Evolutionary conservation across 2,329 filamentous ascomycete genomes (phyloP).

Genomic region (Fusarium sterilihyphosum): DNA sequence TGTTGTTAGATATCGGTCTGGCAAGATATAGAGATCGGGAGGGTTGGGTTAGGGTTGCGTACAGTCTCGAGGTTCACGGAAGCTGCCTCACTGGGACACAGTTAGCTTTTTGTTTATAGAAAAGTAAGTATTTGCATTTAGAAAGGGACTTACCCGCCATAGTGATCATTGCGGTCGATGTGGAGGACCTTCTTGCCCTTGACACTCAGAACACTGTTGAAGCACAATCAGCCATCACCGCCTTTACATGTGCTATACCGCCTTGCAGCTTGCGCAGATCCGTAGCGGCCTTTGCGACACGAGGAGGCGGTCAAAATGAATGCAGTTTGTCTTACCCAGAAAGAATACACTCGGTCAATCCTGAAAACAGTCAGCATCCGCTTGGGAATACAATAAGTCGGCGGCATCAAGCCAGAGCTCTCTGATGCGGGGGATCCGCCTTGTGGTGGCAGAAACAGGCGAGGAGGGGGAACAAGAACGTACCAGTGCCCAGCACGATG

Average conservation of each 20-base stretch:
- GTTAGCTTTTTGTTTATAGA: conserved; percentile 37
- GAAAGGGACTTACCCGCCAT: conserved; percentile 81
- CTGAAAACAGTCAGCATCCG: conserved; percentile 57
- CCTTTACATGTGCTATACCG: conserved; percentile 35
- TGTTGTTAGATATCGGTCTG: conserved; percentile 37
- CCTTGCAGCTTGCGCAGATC: conserved; percentile 16
- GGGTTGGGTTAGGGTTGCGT: conserved; percentile 48
- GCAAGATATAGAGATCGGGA: conserved; percentile 20
- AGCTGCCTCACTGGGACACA: conserved; percentile 76
- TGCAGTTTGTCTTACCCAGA: conserved; percentile 75
- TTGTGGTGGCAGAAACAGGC: conserved; percentile 26
- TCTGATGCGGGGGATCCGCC: conserved; percentile 37
- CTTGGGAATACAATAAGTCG: conserved; percentile 1
- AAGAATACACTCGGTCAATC: conserved; percentile 98
- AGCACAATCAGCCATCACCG: conserved; percentile 35
- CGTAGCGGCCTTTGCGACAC: conserved; percentile 2
- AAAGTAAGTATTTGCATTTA: background rate
- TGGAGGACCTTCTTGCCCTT: conserved; percentile 99
- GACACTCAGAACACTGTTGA: conserved; percentile 82
- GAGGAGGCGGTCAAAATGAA: background rate
- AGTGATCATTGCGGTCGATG: conserved; percentile 98
- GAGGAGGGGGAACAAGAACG: conserved; percentile 46
- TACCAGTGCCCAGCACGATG: conserved; percentile 97
- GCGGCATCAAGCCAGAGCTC: conserved; percentile 23
- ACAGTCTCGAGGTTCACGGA: conserved; percentile 97